Evolutionary conservation across 805 yeast species (phyloP), one percentile per base, ranked within the genome.

Genomic region (Candida montana): DNA sequence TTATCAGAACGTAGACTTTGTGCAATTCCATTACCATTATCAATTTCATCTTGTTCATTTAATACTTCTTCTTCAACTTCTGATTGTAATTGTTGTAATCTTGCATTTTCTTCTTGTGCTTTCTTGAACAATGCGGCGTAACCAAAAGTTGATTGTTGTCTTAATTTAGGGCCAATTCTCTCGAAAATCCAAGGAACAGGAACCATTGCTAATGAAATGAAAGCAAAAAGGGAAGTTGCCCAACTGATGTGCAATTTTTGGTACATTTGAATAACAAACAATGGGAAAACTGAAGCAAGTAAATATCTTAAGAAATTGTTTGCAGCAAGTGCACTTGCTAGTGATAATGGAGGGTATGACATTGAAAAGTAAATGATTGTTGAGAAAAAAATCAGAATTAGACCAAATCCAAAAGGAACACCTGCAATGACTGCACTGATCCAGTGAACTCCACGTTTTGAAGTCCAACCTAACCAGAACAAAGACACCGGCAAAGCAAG

Each of bases 281-380:
- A 68, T 42, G 96, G 96, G 71, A 89, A 81, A 17, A 80, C 85
- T 7, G 87, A 79, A 9, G 95, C 87, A 47, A 83, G 59, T 26
- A 81, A 51, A 57, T 86, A 87, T 64, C 96, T 75, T 43, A 81
- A 62, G 55, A 89, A 68, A 59, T 85, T 86, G 64, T 88, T 89
- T 12, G 95, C 96, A 28, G 95, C 95, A 47, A 87, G 62, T 3
- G 95, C 91, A n/a, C 91, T 81, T 0, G 96, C 95, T 18, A 87
- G 83, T 27, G 74, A 72, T 27, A 79, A 62, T 35, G 91, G 88
- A 21, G 93, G 91, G 60, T 79, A 85, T 5, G 83, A 61, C 71
- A 79, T 70, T 28, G 84, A 67, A 61, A 84, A 81, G 59, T 84
- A 85, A 36, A 78, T 73, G 55, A 84, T 69, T 36, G 79, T 75